Evolutionary conservation across 2,329 filamentous ascomycete genomes (phyloP), one percentile per base, ranked within the genome.

Genomic region (Eutypella sp.): DNA sequence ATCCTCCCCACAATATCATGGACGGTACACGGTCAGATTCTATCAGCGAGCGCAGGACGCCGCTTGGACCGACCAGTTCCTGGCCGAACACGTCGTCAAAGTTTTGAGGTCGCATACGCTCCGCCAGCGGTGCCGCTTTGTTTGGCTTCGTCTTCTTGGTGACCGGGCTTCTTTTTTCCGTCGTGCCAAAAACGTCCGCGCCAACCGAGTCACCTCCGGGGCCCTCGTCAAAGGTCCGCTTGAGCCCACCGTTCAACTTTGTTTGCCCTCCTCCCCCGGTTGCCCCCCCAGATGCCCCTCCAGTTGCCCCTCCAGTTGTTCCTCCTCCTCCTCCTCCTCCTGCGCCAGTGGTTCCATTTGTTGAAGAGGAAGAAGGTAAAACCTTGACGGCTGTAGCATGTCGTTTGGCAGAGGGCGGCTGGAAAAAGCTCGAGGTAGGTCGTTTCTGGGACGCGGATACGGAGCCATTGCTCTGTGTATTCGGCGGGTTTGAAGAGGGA

Each of bases 1-100:
- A 83, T 1, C 79, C 80, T 25, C 88, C 88, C 88, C 93, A 99
- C 13, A 99, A 74, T 34, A 99, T 90, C 89, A 99, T 96, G 13
- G 89, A 95, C 0, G 93, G 92, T 25, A 97, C 82, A 5, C 86
- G 79, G 58, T 93, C 85, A 48, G 85, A 78, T 59, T 96, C 87
- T 54, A 99, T 95, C 48, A 97, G 76, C 24, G 85, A 84, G 4
- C 92, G 83, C 37, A 99, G 74, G 5, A 97, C 81, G n/a, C 93
- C 93, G 25, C 82, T 72, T 0, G 82, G 80, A 0, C 90, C 92
- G 2, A 99, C 91, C 0, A 99, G 80, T 38, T 96, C 89, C 68
- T 99, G 93, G 0, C 93, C 93, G 53, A 77, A 90, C 3, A 97
- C 87, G 15, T 96, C 85, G 59, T 96, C 88, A 7, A 99, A 76